Conservation (phyloP, 768 basidiomycete species). For the Lyophyllum decastes region DNA sequence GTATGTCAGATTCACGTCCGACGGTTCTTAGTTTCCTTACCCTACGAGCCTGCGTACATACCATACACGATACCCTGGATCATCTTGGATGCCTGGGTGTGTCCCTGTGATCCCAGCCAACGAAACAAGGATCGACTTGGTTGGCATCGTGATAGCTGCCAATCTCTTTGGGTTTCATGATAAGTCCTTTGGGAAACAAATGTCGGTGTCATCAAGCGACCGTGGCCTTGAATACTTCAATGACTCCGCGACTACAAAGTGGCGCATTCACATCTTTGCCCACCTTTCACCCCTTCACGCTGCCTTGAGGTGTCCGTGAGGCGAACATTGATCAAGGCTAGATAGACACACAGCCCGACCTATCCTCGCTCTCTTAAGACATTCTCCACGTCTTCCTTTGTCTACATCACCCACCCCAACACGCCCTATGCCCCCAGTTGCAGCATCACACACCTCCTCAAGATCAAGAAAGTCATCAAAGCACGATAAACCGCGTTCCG, state of each 20-base stretch:
- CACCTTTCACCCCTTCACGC: slow-evolving; percentile 18
- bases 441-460: slow-evolving; percentile 17
- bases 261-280: slow-evolving; percentile 18
- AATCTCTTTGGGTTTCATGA: slow-evolving; percentile 4
- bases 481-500: slow-evolving; percentile 3
- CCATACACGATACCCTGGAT: slow-evolving; percentile 11
- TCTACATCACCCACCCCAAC: slow-evolving; percentile 1
- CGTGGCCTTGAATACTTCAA: slow-evolving; percentile 5
- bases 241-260: slow-evolving; percentile 13
- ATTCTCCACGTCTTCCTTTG: neutral
- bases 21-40: slow-evolving; percentile 17
- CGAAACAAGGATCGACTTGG: slow-evolving; percentile 14
- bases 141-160: slow-evolving; percentile 13
- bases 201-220: slow-evolving; percentile 11
- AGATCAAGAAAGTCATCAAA: slow-evolving; percentile 18
- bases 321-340: slow-evolving; percentile 18
- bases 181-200: slow-evolving; percentile 11
- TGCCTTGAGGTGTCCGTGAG: slow-evolving; percentile 28
- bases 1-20: slow-evolving; percentile 10
- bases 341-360: slow-evolving; percentile 2
- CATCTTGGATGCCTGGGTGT: slow-evolving; percentile 5
- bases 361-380: slow-evolving; percentile 1
- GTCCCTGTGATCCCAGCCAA: slow-evolving; percentile 3
- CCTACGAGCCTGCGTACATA: slow-evolving; percentile 16
- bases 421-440: slow-evolving; percentile 20